Conservation (phyloP, 805 yeast genomes). For the Grigorovia transvaalensis region DNA sequence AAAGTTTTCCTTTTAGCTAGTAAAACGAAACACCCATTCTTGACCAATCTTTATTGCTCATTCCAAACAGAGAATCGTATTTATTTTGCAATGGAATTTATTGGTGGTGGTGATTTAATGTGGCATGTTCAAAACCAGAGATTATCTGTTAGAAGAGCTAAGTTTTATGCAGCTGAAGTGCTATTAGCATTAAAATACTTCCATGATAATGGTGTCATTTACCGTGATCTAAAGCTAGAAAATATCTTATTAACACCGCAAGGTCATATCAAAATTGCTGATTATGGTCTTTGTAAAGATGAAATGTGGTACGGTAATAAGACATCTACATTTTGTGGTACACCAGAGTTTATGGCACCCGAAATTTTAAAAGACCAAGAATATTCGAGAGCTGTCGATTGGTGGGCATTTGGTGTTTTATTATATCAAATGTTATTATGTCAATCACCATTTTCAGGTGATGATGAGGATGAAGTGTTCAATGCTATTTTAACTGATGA, state of each 20-base stretch:
- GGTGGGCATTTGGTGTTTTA: conserved; percentile 99
- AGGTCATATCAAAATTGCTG: conserved; percentile 95
- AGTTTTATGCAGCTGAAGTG: conserved; percentile 96
- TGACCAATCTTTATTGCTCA: conserved; percentile 83
- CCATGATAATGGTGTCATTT: conserved; percentile 92
- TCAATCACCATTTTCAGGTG: conserved; percentile 96
- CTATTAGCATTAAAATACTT: conserved; percentile 81
- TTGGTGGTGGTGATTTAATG: conserved; percentile 97
- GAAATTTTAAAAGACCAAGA: conserved; percentile 89
- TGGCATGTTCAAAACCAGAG: conserved; percentile 95
- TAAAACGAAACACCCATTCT: conserved; percentile 83
- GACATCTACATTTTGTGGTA: conserved; percentile 94
- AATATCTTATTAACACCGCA: conserved; percentile 79
- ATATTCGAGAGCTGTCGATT: conserved; percentile 90
- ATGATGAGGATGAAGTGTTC: conserved; percentile 92
- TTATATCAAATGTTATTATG: conserved; percentile 93
- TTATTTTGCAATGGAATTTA: conserved; percentile 96
- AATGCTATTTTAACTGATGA: conserved; percentile 95
- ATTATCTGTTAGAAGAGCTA: conserved; percentile 83
- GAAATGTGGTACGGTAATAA: conserved; percentile 77
- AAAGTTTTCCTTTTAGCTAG: conserved; percentile 79
- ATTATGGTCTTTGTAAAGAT: conserved; percentile 95
- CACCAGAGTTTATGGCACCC: conserved; percentile 99
- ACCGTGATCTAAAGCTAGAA: conserved; percentile 92
- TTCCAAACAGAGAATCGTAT: conserved; percentile 97